phyloP scores from a whole-genome alignment of 768 basidiomycete genomes.

The Lanmaoa rubissima region DNA sequence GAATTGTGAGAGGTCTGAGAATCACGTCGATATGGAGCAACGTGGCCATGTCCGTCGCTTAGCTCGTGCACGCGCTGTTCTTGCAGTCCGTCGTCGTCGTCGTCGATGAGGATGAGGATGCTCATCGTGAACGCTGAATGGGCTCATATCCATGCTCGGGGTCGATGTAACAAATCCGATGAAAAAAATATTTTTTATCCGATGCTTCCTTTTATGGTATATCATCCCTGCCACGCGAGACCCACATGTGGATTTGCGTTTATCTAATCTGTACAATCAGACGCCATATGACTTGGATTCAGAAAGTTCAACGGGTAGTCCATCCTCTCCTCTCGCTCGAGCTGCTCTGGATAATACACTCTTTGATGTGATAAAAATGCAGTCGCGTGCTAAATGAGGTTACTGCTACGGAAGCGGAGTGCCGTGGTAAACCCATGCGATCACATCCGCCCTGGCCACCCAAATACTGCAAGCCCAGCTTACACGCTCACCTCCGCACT shows the following conservation, averaged over 20 bases:
- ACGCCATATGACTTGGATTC: not conserved
- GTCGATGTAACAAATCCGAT: slow-evolving; percentile 10
- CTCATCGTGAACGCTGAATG: not conserved
- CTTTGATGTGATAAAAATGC: not conserved
- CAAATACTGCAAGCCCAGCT: slow-evolving; percentile 29
- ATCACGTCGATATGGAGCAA: slow-evolving; percentile 6
- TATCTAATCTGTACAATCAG: slow-evolving; percentile 16
- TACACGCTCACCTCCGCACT: slow-evolving; percentile 9
- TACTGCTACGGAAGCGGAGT: slow-evolving; percentile 20
- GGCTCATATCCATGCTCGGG: slow-evolving; percentile 24
- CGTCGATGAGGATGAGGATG: slow-evolving; percentile 6
- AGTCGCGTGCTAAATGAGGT: slow-evolving; percentile 16
- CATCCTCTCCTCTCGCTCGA: not conserved
- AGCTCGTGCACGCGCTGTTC: not conserved
- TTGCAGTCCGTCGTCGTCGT: not conserved
- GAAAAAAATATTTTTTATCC: slow-evolving; percentile 29
- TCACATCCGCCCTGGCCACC: slow-evolving; percentile 8
- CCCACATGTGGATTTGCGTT: slow-evolving; percentile 15
- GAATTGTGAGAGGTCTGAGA: slow-evolving; percentile 15
- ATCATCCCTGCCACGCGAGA: slow-evolving; percentile 14
- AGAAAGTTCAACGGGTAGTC: not conserved
- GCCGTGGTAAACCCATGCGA: slow-evolving; percentile 23
- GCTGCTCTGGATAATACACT: not conserved
- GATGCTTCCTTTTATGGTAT: slow-evolving; percentile 17
- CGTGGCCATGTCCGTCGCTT: slow-evolving; percentile 1